Evolutionary conservation across 2,329 filamentous ascomycete genomes (phyloP).

Genomic region (Chalara sp.): DNA sequence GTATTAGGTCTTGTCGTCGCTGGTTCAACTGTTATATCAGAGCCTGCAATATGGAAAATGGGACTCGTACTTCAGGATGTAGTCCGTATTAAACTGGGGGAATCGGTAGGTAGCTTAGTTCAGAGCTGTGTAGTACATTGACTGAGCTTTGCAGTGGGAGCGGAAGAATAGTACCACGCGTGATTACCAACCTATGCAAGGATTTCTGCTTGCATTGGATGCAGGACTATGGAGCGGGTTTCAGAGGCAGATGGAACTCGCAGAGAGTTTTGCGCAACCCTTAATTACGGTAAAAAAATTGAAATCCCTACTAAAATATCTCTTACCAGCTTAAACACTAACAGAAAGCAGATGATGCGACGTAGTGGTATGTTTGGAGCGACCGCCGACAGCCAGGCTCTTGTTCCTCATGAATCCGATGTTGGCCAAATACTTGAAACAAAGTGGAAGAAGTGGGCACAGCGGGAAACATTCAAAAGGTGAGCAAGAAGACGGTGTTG

Average conservation of each 20-base stretch:
- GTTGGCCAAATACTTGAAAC: slow-evolving; percentile 10
- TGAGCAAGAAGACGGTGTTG: slow-evolving; percentile 17
- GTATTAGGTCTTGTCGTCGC: slow-evolving; percentile 10
- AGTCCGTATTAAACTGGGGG: slow-evolving; percentile 6
- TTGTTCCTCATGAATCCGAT: not conserved
- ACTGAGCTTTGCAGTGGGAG: slow-evolving; percentile 32
- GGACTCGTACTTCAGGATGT: slow-evolving; percentile 17
- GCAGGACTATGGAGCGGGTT: slow-evolving; percentile 53
- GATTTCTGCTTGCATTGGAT: slow-evolving; percentile 41
- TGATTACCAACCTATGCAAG: slow-evolving; percentile 44
- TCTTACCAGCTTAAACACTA: no score
- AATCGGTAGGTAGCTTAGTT: slow-evolving; percentile 6
- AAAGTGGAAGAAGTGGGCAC: slow-evolving; percentile 61
- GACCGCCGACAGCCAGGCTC: not conserved
- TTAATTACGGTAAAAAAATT: slow-evolving; percentile 34
- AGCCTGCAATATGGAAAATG: slow-evolving; percentile 17
- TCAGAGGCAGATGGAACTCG: slow-evolving; percentile 51
- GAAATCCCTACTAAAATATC: no score
- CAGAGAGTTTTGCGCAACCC: slow-evolving; percentile 49
- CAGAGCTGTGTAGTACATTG: not conserved
- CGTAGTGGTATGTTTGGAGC: not conserved
- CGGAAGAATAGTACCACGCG: slow-evolving; percentile 42
- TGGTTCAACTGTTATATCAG: slow-evolving; percentile 14
- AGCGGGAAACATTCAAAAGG: slow-evolving; percentile 61
- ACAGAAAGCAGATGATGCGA: slow-evolving; percentile 1